Evolutionary conservation across 805 yeast genomes (phyloP).

Genomic region (Nakazawaea laoshanensis): DNA sequence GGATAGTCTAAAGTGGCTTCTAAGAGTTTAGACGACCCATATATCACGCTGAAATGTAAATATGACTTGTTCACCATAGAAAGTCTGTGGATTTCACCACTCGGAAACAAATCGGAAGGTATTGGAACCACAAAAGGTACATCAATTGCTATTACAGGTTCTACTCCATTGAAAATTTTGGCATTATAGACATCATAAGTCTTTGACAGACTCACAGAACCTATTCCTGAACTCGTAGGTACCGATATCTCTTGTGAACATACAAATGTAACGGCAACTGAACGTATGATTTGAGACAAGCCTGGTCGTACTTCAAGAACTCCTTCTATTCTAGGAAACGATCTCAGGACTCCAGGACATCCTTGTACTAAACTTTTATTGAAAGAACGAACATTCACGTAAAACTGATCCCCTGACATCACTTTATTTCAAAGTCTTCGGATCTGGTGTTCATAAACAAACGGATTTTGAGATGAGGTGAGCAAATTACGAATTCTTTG

Average conservation of each 20-base stretch:
- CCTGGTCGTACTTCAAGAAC: slow-evolving; percentile 49
- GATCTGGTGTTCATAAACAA: background rate
- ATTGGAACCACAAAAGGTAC: slow-evolving; percentile 51
- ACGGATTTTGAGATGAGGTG: too few species aligned
- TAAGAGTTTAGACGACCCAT: slow-evolving; percentile 6
- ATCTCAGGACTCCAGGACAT: slow-evolving; percentile 61
- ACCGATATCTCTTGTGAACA: slow-evolving; percentile 41
- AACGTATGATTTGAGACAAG: slow-evolving; percentile 35
- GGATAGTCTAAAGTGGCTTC: slow-evolving; percentile 29
- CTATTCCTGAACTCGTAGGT: slow-evolving; percentile 24
- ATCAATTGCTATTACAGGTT: slow-evolving; percentile 44
- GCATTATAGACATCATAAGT: slow-evolving; percentile 27
- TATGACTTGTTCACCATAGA: slow-evolving; percentile 4
- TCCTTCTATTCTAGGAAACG: slow-evolving; percentile 52
- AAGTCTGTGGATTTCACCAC: slow-evolving; percentile 26
- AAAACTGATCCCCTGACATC: slow-evolving; percentile 11
- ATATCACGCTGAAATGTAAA: slow-evolving; percentile 2
- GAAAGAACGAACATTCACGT: slow-evolving; percentile 35
- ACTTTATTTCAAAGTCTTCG: background rate
- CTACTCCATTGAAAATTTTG: slow-evolving; percentile 27
- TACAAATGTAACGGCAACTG: slow-evolving; percentile 37
- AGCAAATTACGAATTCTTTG: too few species aligned
- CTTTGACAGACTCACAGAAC: slow-evolving; percentile 26
- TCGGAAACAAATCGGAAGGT: slow-evolving; percentile 43
- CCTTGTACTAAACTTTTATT: slow-evolving; percentile 49